Base-by-base conservation (phyloP, 2,329 filamentous ascomycete species). In the Claviceps maximensis region DNA sequence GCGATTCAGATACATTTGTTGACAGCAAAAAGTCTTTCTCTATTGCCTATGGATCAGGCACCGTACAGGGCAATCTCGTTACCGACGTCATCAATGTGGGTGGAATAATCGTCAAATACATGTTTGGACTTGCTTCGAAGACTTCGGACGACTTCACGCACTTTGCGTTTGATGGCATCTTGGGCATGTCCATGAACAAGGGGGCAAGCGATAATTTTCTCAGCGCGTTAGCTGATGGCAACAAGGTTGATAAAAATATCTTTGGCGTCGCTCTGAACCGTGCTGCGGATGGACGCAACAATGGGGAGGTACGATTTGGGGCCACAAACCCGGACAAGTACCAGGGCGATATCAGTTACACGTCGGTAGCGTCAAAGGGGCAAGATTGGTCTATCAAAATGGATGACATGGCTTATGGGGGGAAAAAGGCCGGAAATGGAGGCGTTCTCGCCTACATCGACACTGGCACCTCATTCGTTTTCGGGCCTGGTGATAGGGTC, bases 121-220 rank as follows among this genome's bases (percentile, higher is more conserved):
- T 79, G 3, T 87, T 95, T 61, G 89, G 89, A 4, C 69, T 90
- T 55, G 87, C 86, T 23, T 78, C 77, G 36, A 76, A 76, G 25
- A 86, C 86, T 2, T 89, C 87, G 1, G 69, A 80, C 50, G 83
- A 93, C 57, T 95, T 95, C 65, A 69, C 73, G 29, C 77, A 78
- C 51, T 95, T 91, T 60, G 85, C 87, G 1, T 89, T 95, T 67
- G 89, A 95, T 65, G 89, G 89, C 25, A 94, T 95, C 49, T 71
- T 95, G 2, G 89, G 89, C 4, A 70, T 95, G 25, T 85, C 86
- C 17, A 82, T 83, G 60, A 77, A 76, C 56, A 71, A 74, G 12
- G 77, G 77, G 2, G 72, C 71, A 38, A 76, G 77, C 5, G 78
- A 85, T 21, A 87, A 82, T 46, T 83, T 93, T 59, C 74, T 93